phyloP scores from a whole-genome alignment of 2,329 filamentous ascomycete genomes.

The Sordariomycetes sp. region DNA sequence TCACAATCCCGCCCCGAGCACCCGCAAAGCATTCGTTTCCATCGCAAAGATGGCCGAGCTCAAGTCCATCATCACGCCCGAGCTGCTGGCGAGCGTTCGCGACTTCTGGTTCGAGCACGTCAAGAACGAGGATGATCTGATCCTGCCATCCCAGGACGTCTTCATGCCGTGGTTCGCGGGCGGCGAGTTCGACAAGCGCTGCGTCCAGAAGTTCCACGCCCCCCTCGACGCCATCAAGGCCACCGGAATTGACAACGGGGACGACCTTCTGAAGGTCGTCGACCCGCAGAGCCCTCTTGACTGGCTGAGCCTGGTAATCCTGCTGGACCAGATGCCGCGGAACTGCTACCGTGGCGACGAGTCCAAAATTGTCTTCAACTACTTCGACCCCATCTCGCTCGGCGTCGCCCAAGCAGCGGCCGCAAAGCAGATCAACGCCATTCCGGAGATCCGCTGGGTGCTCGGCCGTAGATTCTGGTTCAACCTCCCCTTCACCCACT shows the following conservation, averaged over 20 bases:
- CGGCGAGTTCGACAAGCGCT: constrained; percentile 23
- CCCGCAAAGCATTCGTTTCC: too few relatives aligned
- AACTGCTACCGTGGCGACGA: constrained; percentile 48
- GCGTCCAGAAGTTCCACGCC: constrained; percentile 21
- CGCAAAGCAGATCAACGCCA: constrained; percentile 10
- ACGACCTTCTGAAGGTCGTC: constrained; percentile 17
- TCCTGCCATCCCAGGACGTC: constrained; percentile 15
- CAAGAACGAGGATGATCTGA: constrained; percentile 11
- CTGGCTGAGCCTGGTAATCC: constrained; percentile 41
- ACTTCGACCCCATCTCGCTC: constrained; percentile 47
- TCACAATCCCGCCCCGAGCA: too few relatives aligned
- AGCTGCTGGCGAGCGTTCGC: constrained; percentile 18
- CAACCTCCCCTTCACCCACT: constrained; percentile 51
- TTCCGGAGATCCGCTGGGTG: constrained; percentile 20
- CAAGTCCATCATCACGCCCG: constrained; percentile 14
- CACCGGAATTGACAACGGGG: constrained; percentile 14
- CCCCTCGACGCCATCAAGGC: constrained; percentile 22
- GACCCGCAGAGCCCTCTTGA: constrained; percentile 18
- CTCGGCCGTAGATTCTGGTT: constrained; percentile 43
- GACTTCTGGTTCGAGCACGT: constrained; percentile 30
- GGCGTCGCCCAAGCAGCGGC: constrained; percentile 29
- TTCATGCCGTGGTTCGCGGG: constrained; percentile 24
- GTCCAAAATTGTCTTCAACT: constrained; percentile 32
- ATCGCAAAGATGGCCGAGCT: constrained; percentile 6
- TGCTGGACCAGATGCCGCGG: constrained; percentile 55